Percentiles rank a stretch among this genome's conserved stretches.
These are phyloP conservation scores for Backusella australiensis DNA, from an alignment of 192 early-diverging fungal genomes.

Conservation along the genomic window DNA sequence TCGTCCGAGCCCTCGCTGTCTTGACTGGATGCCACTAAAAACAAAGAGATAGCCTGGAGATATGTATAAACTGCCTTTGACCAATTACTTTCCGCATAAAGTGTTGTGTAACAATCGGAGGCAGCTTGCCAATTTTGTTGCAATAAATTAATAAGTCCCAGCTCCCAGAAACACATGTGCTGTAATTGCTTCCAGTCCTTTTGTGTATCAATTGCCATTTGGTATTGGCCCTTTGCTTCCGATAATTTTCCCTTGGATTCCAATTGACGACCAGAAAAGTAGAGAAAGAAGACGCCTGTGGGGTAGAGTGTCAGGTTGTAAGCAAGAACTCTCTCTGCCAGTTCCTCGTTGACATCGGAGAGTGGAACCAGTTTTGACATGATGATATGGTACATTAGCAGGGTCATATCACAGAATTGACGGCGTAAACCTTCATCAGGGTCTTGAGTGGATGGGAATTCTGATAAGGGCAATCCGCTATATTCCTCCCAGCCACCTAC, in stretches of 20 bases:
- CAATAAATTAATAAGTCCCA: slow-evolving; percentile 63
- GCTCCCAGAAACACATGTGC: slow-evolving; percentile 84
- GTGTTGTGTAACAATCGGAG: slow-evolving; percentile 53
- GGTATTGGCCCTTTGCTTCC: slow-evolving; percentile 62
- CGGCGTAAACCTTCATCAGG: slow-evolving; percentile 67
- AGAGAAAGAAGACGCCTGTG: slow-evolving; percentile 69
- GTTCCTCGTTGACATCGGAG: slow-evolving; percentile 61
- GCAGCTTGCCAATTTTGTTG: slow-evolving; percentile 61
- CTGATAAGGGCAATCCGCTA: slow-evolving; percentile 26
- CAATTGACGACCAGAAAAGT: slow-evolving; percentile 63
- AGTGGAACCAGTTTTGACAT: slow-evolving; percentile 67
- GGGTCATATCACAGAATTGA: slow-evolving; percentile 66
- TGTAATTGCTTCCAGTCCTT: slow-evolving; percentile 73
- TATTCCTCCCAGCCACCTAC: slow-evolving; percentile 68
- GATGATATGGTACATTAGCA: slow-evolving; percentile 76
- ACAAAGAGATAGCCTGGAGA: slow-evolving; percentile 61
- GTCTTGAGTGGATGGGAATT: slow-evolving; percentile 34
- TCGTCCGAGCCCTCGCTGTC: slow-evolving; percentile 42
- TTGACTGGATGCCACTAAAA: slow-evolving; percentile 19
- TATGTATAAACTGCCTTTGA: slow-evolving; percentile 81
- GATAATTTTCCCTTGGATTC: slow-evolving; percentile 54
- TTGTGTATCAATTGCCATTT: slow-evolving; percentile 50
- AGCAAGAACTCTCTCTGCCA: slow-evolving; percentile 58
- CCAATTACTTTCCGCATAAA: slow-evolving; percentile 84
- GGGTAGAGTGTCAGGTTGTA: slow-evolving; percentile 59